Evolutionary conservation across 2,329 filamentous ascomycete genomes (phyloP), one percentile per base, ranked within the genome.

Genomic region (Chrysosphaeria jannelii): DNA sequence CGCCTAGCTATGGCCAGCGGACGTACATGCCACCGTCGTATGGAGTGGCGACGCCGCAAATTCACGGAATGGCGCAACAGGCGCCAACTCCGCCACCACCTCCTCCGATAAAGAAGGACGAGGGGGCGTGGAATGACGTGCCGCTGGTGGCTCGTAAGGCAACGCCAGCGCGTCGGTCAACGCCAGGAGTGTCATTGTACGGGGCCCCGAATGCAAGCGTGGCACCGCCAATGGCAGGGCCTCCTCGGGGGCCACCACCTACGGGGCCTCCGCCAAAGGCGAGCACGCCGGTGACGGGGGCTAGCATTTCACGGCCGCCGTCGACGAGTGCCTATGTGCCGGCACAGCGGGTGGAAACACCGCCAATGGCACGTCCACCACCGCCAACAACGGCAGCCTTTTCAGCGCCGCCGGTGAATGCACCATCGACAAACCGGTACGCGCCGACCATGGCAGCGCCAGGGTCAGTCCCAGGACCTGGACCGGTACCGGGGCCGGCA

Each of bases 51-150:
- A n/a, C 7, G 16, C 16, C 16, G 16, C 16, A 7, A n/a, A 7
- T 18, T 18, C 16, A n/a, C 16, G 7, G 7, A 42, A 42, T 28
- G 41, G 37, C 50, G 24, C 61, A 69, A 30, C 63, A 60, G 29
- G 53, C 59, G 13, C 65, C 62, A 17, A 57, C 66, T 10, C 54
- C 59, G 4, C 16, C 24, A 8, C 53, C 62, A 19, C 66, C 76
- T 12, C 62, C 74, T 10, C 61, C 72, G 7, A 64, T 62, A 36
- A 51, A 27, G 63, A 67, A 65, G 37, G 68, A 70, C 31, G 66
- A 67, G 31, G 61, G 67, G 14, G 70, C 72, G 34, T 97, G 85
- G 85, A 97, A 97, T 35, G 85, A 97, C 42, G 69, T 88, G 24
- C 85, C 85, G 2, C 58, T 90, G 36, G 71, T 93, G 21, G 55